Conservation (phyloP, 2,329 filamentous ascomycete species). For the Ceratocystis alfenasii region DNA sequence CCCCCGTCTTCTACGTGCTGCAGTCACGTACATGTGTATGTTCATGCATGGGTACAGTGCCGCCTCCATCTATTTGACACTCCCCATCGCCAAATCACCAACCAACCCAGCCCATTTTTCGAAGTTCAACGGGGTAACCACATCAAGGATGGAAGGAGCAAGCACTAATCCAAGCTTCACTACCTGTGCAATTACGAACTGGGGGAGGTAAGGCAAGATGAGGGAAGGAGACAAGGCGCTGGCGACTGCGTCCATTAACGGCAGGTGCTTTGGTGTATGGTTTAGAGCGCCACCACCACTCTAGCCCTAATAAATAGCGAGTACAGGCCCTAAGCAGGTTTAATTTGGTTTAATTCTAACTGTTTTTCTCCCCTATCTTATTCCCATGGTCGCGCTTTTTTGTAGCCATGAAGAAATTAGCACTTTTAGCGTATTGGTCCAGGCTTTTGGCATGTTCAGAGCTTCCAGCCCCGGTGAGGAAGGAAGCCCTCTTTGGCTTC, state of each 20-base stretch:
- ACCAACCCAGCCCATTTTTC: too few relatives aligned
- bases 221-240: too few relatives aligned
- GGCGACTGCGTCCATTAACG: too few relatives aligned
- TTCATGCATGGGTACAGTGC: not conserved
- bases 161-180: not conserved
- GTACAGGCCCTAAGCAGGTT: not conserved
- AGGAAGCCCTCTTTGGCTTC: not conserved
- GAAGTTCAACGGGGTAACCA: not conserved
- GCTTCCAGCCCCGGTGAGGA: not conserved
- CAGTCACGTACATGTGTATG: not conserved
- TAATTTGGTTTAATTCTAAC: not conserved
- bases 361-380: not conserved
- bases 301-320: not conserved
- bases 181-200: not conserved
- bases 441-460: conserved; percentile 12
- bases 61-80: not conserved
- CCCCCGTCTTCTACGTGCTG: not conserved
- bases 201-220: not conserved
- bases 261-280: too few relatives aligned
- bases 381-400: not conserved
- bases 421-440: conserved; percentile 8
- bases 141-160: conserved; percentile 1
- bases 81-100: not conserved
- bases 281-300: too few relatives aligned
- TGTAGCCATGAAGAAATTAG: not conserved